Percentiles rank a stretch among this genome's conserved stretches.
Conservation (phyloP, 176 grass and related monocot species). For the Saccharum officinarum region DNA sequence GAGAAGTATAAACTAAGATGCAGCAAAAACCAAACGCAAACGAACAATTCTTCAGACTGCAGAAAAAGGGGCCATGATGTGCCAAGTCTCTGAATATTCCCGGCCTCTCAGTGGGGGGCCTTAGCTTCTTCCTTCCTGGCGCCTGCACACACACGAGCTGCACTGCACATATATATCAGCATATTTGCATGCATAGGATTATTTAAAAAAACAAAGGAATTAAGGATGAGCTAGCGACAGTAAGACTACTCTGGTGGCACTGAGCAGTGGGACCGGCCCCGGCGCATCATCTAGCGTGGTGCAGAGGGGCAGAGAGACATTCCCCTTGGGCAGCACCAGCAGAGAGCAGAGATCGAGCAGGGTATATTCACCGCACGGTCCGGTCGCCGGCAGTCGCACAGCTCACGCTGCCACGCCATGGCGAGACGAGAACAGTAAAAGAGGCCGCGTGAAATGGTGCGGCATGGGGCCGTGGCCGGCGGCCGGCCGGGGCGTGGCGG, state of each 20-base stretch:
- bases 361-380: neutral
- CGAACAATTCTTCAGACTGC: neutral
- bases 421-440: neutral
- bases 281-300: neutral
- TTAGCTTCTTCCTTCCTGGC: neutral
- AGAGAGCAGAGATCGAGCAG: neutral
- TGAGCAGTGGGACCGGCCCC: neutral
- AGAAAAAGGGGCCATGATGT: conserved; percentile 35
- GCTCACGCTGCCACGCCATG: neutral
- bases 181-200: neutral
- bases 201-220: neutral
- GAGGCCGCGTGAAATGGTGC: neutral
- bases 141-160: neutral
- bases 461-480: conserved; percentile 17
- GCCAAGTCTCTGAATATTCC: conserved; percentile 47
- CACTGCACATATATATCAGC: neutral
- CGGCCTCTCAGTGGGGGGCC: conserved; percentile 4
- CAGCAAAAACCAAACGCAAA: neutral
- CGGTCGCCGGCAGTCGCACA: neutral
- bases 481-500: conserved; percentile 8
- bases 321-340: neutral
- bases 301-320: neutral
- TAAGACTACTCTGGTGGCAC: neutral
- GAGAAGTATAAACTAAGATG: neutral
- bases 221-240: neutral